Evolutionary conservation across 352 stramenopile genomes (phyloP), one percentile per base, ranked within the genome.

Genomic region (Globisporangium irregulare): DNA sequence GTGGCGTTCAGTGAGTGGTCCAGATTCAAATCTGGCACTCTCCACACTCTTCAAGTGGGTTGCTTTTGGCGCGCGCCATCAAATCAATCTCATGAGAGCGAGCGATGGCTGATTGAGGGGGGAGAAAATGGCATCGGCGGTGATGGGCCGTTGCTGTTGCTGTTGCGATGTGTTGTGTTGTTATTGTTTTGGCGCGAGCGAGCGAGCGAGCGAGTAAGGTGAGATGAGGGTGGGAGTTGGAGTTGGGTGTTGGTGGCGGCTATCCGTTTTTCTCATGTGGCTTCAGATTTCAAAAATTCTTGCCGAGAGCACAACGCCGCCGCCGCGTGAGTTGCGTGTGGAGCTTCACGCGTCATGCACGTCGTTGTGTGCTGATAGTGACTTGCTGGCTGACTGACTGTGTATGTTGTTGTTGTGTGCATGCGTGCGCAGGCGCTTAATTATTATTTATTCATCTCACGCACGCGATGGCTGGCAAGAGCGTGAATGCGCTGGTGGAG

Each of bases 1-100:
- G 41, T 50, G 41, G 41, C 22, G 51, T 59, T 46, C 58, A 64
- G 58, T 38, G 34, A 55, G 58, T 55, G 58, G 58, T 64, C 58
- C 58, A 64, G 32, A 64, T 64, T 55, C n/a, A 64, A 64, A 64
- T 64, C 58, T 64, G 58, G 58, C 58, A 38, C 58, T 64, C 32
- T 22, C 53, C 58, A 53, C 32, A 36, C 27, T 29, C 27, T 48
- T 64, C 34, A 64, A 51, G 58, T 34, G 38, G 58, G 41, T 34
- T 48, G 56, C 27, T 63, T 61, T 27, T 4, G 27, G 27, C 27
- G 27, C 27, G 27, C 27, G 4, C 20, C 46, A 53, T 53, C 46
- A 53, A 53, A 29, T 29, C 27, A 29, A 29, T 53, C 46, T 12
- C 18, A 25, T 7, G 48, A n/a, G 48, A 54, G 20, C n/a, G 53